A percentile compares a stretch with the other conserved stretches of the same genome.
These are phyloP conservation scores for Chloropicon primus DNA, from an alignment of 139 green algal genomes.

Conservation along the genomic window DNA sequence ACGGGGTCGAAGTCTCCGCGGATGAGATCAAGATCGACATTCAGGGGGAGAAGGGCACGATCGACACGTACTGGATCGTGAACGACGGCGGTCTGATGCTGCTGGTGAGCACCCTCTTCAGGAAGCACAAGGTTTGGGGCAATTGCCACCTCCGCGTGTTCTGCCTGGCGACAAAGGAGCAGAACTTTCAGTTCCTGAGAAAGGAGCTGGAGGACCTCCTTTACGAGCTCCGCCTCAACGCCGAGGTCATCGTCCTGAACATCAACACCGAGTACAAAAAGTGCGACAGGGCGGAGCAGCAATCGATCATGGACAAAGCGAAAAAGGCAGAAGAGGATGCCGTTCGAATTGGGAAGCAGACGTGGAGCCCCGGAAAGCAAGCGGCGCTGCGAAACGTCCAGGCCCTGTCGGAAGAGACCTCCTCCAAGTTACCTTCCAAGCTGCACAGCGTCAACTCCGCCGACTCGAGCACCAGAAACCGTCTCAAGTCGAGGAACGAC, in stretches of 20 bases:
- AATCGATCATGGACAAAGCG: not conserved
- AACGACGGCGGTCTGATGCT: conserved; percentile 25
- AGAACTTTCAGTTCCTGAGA: conserved; percentile 20
- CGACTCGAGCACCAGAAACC: not conserved
- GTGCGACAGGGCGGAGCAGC: not conserved
- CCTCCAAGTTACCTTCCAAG: not conserved
- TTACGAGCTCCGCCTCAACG: conserved; percentile 28
- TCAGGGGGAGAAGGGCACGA: conserved; percentile 23
- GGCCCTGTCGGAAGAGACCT: not conserved
- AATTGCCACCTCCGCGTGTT: conserved; percentile 19
- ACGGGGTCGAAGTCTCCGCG: not conserved
- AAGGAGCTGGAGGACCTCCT: conserved; percentile 23
- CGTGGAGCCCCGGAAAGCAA: conserved; percentile 12
- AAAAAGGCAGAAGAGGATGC: conserved; percentile 1
- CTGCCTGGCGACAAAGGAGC: conserved; percentile 23
- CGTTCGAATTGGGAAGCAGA: conserved; percentile 20
- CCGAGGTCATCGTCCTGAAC: conserved; percentile 10
- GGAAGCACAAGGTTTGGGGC: conserved; percentile 14
- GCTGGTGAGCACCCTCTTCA: conserved; percentile 18
- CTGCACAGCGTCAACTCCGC: not conserved
- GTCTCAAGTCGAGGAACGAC: not conserved
- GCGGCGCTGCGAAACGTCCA: not conserved
- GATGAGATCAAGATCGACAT: not conserved
- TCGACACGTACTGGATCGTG: conserved; percentile 29
- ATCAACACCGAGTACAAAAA: not conserved